Conservation (phyloP, 2,329 filamentous ascomycete species). For the Chrysosphaeria jannelii region DNA sequence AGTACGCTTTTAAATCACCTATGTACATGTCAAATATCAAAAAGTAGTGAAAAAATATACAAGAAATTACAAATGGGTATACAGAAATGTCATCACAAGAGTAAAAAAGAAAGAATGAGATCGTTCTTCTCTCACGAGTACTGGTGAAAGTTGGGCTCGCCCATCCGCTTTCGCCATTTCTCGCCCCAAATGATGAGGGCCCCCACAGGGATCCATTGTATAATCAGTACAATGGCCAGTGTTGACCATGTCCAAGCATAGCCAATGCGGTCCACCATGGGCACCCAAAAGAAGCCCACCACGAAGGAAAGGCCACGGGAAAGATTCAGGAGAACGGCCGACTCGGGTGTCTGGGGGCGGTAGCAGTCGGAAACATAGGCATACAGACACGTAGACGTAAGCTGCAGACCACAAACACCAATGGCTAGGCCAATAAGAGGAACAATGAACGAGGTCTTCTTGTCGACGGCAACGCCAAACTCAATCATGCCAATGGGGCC, state of each 20-base stretch:
- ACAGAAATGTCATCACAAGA: too few relatives aligned
- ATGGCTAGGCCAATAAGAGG: constrained; percentile 2
- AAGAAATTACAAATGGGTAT: too few relatives aligned
- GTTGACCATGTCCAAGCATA: constrained; percentile 4
- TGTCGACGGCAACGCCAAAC: constrained; percentile 3
- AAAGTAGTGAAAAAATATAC: too few relatives aligned
- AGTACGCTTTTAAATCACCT: too few relatives aligned
- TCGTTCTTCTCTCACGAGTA: too few relatives aligned
- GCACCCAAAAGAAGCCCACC: constrained; percentile 3
- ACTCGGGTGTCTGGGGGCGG: constrained; percentile 4
- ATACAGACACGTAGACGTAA: constrained; percentile 4
- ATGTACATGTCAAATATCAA: too few relatives aligned
- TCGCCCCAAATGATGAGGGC: constrained; percentile 3
- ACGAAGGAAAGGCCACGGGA: constrained; percentile 3
- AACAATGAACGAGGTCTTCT: constrained; percentile 1
- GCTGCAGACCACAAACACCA: constrained; percentile 4
- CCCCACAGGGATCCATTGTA: constrained; percentile 3
- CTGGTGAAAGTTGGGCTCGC: constrained; percentile 3
- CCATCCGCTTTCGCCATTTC: constrained; percentile 2
- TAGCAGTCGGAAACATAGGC: constrained; percentile 4
- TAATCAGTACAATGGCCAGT: constrained; percentile 3
- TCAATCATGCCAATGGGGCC: constrained; percentile 4
- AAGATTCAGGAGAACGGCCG: constrained; percentile 4
- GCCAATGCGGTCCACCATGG: constrained; percentile 3
- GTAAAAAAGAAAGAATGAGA: too few relatives aligned